Conservation (phyloP, 2,329 filamentous ascomycete species). For the Aspergillus fischeri region DNA sequence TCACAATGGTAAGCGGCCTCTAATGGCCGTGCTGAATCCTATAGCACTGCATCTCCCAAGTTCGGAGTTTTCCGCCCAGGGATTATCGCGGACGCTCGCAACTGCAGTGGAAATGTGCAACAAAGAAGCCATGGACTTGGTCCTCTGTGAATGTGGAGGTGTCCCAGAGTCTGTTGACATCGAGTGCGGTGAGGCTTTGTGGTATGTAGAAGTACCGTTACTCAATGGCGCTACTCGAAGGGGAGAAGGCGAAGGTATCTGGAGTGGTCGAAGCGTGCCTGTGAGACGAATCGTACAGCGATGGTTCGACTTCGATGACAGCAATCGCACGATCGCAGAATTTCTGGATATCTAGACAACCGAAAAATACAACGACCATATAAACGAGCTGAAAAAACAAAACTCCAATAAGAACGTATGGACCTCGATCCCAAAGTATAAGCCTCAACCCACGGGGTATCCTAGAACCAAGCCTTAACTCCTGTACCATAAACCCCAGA, state of each 20-base stretch:
- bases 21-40: constrained; percentile 40
- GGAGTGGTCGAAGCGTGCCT: constrained; percentile 57
- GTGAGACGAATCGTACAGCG: constrained; percentile 56
- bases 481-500: constrained; percentile 23
- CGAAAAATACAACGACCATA: constrained; percentile 6
- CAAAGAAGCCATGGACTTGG: constrained; percentile 26
- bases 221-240: constrained; percentile 54
- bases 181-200: constrained; percentile 35
- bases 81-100: constrained; percentile 43
- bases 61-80: constrained; percentile 47
- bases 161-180: constrained; percentile 24
- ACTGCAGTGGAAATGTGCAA: constrained; percentile 36
- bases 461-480: constrained; percentile 36
- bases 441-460: constrained; percentile 36
- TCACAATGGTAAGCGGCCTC: constrained; percentile 10
- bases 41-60: constrained; percentile 40
- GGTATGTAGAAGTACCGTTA: constrained; percentile 55
- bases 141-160: constrained; percentile 41
- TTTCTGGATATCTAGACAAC: constrained; percentile 1
- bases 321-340: constrained; percentile 17
- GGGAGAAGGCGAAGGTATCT: constrained; percentile 48
- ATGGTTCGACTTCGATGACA: constrained; percentile 60
- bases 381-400: constrained; percentile 7
- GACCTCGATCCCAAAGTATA: constrained; percentile 22
- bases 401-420: constrained; percentile 14